Conservation (phyloP, 2,329 filamentous ascomycete species). For the Dichotomopilus funicola region DNA sequence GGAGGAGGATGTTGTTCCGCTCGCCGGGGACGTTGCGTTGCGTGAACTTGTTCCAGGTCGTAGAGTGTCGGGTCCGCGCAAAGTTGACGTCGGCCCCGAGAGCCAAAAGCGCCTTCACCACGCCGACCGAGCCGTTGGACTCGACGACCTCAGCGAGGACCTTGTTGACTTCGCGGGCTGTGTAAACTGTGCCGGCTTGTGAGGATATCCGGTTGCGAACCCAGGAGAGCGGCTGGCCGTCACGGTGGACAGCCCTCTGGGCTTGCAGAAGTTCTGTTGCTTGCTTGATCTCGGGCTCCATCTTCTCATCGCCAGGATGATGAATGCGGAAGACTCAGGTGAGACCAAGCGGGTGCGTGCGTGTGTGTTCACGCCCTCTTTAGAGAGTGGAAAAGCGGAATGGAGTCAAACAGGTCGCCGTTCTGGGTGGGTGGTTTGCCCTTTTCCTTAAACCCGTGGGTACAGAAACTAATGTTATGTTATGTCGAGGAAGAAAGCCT, state of each 20-base stretch:
- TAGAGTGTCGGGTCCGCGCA: slow-evolving; percentile 17
- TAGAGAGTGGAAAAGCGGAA: not conserved
- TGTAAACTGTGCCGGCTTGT: slow-evolving; percentile 17
- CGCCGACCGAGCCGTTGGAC: slow-evolving; percentile 21
- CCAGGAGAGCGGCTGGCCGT: slow-evolving; percentile 17
- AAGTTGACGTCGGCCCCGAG: slow-evolving; percentile 27
- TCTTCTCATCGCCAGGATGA: slow-evolving; percentile 9
- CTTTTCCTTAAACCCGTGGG: not conserved
- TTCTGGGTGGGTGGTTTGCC: not conserved
- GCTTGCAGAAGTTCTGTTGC: slow-evolving; percentile 21
- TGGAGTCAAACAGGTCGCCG: not conserved
- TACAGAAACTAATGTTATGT: no score
- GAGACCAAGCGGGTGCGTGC: not conserved
- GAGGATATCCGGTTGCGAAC: slow-evolving; percentile 18
- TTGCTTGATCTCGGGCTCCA: slow-evolving; percentile 20
- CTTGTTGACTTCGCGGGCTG: slow-evolving; percentile 23
- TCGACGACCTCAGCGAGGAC: slow-evolving; percentile 24
- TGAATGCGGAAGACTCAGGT: not conserved
- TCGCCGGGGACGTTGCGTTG: slow-evolving; percentile 18
- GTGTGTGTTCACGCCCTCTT: not conserved
- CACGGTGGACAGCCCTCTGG: slow-evolving; percentile 14
- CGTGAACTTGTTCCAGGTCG: slow-evolving; percentile 21
- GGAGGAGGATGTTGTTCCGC: slow-evolving; percentile 23
- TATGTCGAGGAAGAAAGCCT: no score
- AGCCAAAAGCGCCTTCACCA: slow-evolving; percentile 23